Evolutionary conservation across 208 protist species (phyloP).

Genomic region (Phytomonas francai): DNA sequence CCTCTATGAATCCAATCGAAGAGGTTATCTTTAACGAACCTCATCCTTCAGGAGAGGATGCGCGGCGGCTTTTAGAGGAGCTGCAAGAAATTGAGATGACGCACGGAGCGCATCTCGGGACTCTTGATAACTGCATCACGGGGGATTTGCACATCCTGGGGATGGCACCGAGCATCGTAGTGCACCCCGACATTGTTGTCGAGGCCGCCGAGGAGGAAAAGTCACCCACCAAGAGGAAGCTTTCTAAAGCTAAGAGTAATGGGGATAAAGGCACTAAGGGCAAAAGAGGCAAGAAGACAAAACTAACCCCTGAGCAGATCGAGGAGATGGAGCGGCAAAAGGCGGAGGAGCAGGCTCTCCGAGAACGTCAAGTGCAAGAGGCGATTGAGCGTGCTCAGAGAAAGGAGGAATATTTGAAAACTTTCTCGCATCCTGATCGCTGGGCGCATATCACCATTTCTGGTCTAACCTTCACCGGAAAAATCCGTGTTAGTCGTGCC

Average conservation of each 20-base stretch:
- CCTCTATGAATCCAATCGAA: too few relatives aligned
- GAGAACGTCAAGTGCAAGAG: conserved; percentile 52
- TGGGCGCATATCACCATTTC: conserved; percentile 61
- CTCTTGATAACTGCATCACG: not conserved
- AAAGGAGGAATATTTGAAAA: conserved; percentile 72
- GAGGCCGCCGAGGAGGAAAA: conserved; percentile 6
- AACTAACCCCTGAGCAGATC: conserved; percentile 52
- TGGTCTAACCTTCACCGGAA: conserved; percentile 67
- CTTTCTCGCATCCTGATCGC: conserved; percentile 74
- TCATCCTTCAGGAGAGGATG: not conserved
- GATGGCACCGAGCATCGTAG: conserved; percentile 53
- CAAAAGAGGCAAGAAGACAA: conserved; percentile 23
- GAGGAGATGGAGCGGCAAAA: conserved; percentile 55
- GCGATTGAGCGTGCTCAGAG: conserved; percentile 44
- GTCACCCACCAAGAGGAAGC: not conserved
- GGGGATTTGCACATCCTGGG: conserved; percentile 26
- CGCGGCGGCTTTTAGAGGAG: not conserved
- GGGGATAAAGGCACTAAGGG: conserved; percentile 8
- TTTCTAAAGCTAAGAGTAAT: conserved; percentile 12
- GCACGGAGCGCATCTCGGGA: not conserved
- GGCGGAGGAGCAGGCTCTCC: conserved; percentile 46
- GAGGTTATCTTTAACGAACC: too few relatives aligned
- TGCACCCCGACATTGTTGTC: conserved; percentile 49
- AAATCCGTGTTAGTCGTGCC: conserved; percentile 57
- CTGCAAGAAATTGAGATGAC: not conserved